Evolutionary conservation across 352 stramenopile species (phyloP), one percentile per base, ranked within the genome.

Genomic region (Globisporangium mamillatum): DNA sequence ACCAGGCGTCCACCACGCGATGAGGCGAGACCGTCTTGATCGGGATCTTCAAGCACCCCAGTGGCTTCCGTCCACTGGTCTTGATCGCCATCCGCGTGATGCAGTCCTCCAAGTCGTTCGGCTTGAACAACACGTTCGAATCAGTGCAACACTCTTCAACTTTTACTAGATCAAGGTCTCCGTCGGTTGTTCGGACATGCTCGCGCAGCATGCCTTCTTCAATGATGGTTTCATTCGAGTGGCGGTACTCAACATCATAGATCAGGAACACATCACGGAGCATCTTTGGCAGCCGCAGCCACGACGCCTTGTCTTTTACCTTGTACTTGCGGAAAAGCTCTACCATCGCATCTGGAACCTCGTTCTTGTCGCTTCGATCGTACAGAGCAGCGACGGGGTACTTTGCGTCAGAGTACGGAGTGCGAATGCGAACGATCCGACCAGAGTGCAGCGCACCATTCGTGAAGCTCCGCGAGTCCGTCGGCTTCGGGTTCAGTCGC

Each of bases 201-300:
- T 87, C 84, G 18, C 84, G 79, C 29, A 90, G 70, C 58, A 92
- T 68, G 0, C 76, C 71, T 73, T 90, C 83, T 44, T 92, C 84
- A 24, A 81, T 74, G 59, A 91, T 83, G 12, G 76, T 75, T 66
- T 92, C 84, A 48, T 85, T 76, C 4, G 71, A 69, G 58, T 91
- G 76, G 46, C 73, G 74, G 32, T 91, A 92, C 69, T 91, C 82
- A 14, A 92, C 68, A 46, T 91, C 84, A 32, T 91, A 92, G 3
- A 92, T 67, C 60, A 92, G 63, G 48, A 92, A 91, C 2, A 90
- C 46, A 54, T 92, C 84, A 27, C 84, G 84, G 1, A 80, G 73
- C 7, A 64, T 58, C 63, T 69, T 81, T 0, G 81, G 76, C 20
- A 90, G 60, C 7, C 69, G 71, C 6, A 87, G 56, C 84, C 84